phyloP scores from a whole-genome alignment of 2,329 filamentous ascomycete genomes.

The Blastomyces gilchristii region DNA sequence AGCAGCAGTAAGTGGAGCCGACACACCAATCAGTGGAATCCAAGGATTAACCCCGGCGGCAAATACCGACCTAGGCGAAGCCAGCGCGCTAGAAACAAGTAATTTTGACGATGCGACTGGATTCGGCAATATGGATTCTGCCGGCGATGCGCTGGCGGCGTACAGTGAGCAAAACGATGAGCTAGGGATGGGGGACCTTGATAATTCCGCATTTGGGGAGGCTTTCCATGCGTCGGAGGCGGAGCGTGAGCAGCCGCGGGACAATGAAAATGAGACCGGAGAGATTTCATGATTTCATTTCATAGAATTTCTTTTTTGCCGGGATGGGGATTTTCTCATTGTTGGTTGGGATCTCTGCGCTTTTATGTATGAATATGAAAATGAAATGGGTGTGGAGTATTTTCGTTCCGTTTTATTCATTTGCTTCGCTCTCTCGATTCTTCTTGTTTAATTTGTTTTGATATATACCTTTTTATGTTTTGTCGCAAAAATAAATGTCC shows the following conservation, averaged over 20 bases:
- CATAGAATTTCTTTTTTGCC: background rate
- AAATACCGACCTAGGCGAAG: constrained; percentile 21
- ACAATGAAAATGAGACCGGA: constrained; percentile 23
- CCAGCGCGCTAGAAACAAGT: constrained; percentile 25
- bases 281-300: constrained; percentile 28
- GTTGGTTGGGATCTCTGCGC: background rate
- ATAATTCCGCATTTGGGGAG: constrained; percentile 74
- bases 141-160: constrained; percentile 58
- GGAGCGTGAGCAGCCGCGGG: constrained; percentile 31
- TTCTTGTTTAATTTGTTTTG: constrained; percentile 1
- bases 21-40: constrained; percentile 19
- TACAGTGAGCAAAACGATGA: constrained; percentile 51
- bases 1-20: constrained; percentile 11
- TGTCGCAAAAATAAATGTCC: background rate
- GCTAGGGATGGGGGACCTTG: constrained; percentile 52
- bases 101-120: constrained; percentile 36
- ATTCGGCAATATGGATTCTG: constrained; percentile 49
- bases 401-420: background rate
- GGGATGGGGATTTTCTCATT: background rate
- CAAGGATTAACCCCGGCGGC: constrained; percentile 19
- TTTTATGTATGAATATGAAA: constrained; percentile 6
- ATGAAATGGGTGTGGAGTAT: background rate
- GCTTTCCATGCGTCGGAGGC: constrained; percentile 57
- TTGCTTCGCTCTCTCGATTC: background rate
- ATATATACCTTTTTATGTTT: constrained; percentile 2